Evolutionary conservation across 108 stramenopile species (phyloP).

Genomic region (Cyclotella kingstonii): DNA sequence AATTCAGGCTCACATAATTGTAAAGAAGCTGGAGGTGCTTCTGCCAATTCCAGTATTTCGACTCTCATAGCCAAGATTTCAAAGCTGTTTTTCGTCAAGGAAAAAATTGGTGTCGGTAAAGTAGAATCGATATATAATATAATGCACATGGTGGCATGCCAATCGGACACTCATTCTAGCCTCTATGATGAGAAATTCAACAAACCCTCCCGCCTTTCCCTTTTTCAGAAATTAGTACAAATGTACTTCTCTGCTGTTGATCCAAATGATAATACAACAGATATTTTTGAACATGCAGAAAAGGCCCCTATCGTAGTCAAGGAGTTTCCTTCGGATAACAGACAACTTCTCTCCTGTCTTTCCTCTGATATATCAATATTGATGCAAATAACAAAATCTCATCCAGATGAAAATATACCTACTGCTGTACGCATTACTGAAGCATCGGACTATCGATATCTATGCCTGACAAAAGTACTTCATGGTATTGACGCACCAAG

Average conservation of each 20-base stretch:
- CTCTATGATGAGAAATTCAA: background rate
- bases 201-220: conserved; percentile 56
- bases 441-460: conserved; percentile 58
- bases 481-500: conserved; percentile 74
- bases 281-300: conserved; percentile 6
- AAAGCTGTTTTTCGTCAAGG: conserved; percentile 49
- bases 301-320: conserved; percentile 15
- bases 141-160: conserved; percentile 48
- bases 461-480: conserved; percentile 70
- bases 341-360: conserved; percentile 20
- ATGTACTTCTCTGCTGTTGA: conserved; percentile 50
- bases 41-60: conserved; percentile 1
- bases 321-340: conserved; percentile 32
- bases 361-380: conserved; percentile 42
- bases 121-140: conserved; percentile 70
- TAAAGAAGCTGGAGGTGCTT: background rate
- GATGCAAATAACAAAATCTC: conserved; percentile 32
- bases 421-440: conserved; percentile 37
- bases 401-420: conserved; percentile 20
- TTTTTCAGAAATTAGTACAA: conserved; percentile 60
- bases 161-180: conserved; percentile 12
- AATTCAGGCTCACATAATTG: background rate
- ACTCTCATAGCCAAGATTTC: conserved; percentile 33
- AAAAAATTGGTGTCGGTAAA: conserved; percentile 51
- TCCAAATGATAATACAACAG: background rate